Conservation (phyloP, 208 protist species). For the Trypanosoma congolense region DNA sequence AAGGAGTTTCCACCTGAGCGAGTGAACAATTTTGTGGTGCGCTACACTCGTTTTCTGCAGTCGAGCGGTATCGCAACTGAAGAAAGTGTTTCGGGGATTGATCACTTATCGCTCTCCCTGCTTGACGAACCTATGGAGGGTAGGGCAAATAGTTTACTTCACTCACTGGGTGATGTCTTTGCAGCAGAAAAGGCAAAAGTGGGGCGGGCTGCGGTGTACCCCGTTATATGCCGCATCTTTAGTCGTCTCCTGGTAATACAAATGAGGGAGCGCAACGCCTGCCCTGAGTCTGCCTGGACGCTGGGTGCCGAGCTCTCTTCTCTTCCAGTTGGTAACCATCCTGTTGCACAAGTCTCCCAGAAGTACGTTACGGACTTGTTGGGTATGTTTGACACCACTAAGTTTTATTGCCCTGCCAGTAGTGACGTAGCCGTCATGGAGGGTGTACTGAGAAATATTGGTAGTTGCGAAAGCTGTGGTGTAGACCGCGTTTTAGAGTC, state of each 20-base stretch:
- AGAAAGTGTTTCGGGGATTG: conserved; percentile 5
- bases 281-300: not conserved
- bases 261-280: not conserved
- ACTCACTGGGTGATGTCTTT: not conserved
- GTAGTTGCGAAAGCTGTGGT: too few species aligned
- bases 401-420: too few species aligned
- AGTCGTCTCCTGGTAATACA: conserved; percentile 6
- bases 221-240: conserved; percentile 15
- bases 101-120: conserved; percentile 17
- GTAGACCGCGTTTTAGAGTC: conserved; percentile 9
- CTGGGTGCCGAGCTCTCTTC: conserved; percentile 4
- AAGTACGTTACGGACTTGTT: too few species aligned
- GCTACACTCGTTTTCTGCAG: conserved; percentile 7
- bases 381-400: too few species aligned
- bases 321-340: too few species aligned
- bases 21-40: conserved; percentile 1
- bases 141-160: conserved; percentile 5
- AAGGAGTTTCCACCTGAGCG: conserved; percentile 6
- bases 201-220: too few species aligned
- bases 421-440: too few species aligned
- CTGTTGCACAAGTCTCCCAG: too few species aligned
- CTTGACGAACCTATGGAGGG: conserved; percentile 3
- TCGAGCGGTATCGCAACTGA: not conserved
- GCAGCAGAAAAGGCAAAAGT: too few species aligned
- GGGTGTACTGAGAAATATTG: not conserved